A percentile compares a stretch with the other conserved stretches of the same genome.
These are phyloP conservation scores for Potentilla sterilis DNA, from an alignment of 306 rosid genomes.

Conservation along the genomic window DNA sequence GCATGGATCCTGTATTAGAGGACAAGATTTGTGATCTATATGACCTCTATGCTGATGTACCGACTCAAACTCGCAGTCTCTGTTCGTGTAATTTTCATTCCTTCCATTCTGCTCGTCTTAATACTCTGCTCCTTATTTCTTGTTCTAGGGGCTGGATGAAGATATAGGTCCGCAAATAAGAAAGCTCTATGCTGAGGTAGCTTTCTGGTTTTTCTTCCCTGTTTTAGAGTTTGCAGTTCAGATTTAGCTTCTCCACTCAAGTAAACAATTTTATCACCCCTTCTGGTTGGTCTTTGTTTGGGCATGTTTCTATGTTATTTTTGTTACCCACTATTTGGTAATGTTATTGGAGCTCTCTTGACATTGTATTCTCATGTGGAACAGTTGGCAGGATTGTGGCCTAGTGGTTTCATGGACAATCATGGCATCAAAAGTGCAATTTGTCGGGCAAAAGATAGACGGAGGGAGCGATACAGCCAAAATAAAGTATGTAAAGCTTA, in stretches of 20 bases:
- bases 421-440: conserved; percentile 95
- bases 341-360: conserved; percentile 3
- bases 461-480: conserved; percentile 51
- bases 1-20: conserved; percentile 79
- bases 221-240: conserved; percentile 4
- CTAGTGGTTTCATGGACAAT: conserved; percentile 92
- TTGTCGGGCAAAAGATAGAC: conserved; percentile 90
- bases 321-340: not conserved
- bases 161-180: conserved; percentile 87
- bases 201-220: conserved; percentile 16
- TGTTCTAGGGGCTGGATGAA: conserved; percentile 89
- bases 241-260: not conserved
- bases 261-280: not conserved
- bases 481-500: conserved; percentile 52
- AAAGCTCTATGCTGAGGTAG: conserved; percentile 91
- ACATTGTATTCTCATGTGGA: conserved; percentile 1
- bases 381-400: conserved; percentile 96
- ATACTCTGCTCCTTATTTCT: conserved; percentile 20
- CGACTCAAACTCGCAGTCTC: conserved; percentile 30
- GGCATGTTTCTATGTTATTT: not conserved
- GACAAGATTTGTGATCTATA: conserved; percentile 99
- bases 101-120: conserved; percentile 23
- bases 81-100: conserved; percentile 21
- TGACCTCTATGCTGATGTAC: conserved; percentile 93
- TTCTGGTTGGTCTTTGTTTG: not conserved